Conservation (phyloP, 179 eudicot genomes). For the Beta corolliflora region DNA sequence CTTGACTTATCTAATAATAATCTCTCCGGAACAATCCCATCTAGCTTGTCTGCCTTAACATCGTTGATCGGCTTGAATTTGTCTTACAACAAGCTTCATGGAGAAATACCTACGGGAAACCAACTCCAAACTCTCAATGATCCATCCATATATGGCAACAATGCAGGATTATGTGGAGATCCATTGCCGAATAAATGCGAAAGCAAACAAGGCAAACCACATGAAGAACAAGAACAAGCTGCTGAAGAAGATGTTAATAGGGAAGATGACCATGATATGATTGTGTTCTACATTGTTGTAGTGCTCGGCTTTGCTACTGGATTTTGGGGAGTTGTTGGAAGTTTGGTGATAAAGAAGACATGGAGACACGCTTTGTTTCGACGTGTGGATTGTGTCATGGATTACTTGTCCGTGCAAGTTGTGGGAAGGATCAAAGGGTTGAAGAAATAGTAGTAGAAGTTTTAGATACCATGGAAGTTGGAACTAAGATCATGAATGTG, state of each 20-base stretch:
- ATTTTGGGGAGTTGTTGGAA: slow-evolving; percentile 26
- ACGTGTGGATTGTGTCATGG: background rate
- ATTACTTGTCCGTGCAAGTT: slow-evolving; percentile 1
- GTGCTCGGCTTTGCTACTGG: slow-evolving; percentile 41
- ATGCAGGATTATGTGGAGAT: slow-evolving; percentile 38
- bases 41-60: slow-evolving; percentile 33
- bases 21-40: slow-evolving; percentile 47
- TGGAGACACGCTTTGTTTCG: slow-evolving; percentile 15
- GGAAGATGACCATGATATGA: background rate
- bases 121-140: slow-evolving; percentile 42
- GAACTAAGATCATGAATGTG: too few species aligned
- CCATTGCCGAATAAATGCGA: slow-evolving; percentile 32
- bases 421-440: slow-evolving; percentile 2
- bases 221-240: background rate
- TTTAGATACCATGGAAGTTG: background rate
- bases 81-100: slow-evolving; percentile 46
- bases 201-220: background rate
- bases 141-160: slow-evolving; percentile 38
- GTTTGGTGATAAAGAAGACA: background rate
- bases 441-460: background rate
- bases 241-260: background rate
- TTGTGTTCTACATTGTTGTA: slow-evolving; percentile 13
- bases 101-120: slow-evolving; percentile 43
- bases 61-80: slow-evolving; percentile 38
- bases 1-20: slow-evolving; percentile 53